Conservation (phyloP, 192 early-diverging fungal genomes). For the Podochytrium sp. region DNA sequence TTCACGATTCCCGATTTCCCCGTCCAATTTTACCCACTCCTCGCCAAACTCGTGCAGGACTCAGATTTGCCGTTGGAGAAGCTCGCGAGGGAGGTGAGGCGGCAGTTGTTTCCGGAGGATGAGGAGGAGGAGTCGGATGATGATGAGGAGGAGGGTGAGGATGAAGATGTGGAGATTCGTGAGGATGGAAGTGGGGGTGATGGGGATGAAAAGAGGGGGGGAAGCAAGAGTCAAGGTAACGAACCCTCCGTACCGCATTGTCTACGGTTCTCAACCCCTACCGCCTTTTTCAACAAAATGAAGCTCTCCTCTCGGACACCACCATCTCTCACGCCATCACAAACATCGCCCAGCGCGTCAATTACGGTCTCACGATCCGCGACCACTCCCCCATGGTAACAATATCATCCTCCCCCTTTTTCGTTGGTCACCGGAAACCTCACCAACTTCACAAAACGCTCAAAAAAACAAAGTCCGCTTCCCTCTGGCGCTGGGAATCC, state of each 20-base stretch:
- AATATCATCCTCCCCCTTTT: neutral
- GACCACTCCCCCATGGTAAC: neutral
- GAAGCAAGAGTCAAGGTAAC: neutral
- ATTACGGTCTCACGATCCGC: conserved; percentile 6
- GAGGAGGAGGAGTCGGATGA: conserved; percentile 14
- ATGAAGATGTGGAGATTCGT: neutral
- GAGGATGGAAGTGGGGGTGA: neutral
- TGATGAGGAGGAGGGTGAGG: neutral
- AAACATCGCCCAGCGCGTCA: neutral
- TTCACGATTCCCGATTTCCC: neutral
- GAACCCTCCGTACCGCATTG: neutral
- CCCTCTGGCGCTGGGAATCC: conserved; percentile 23
- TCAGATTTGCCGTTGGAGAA: neutral
- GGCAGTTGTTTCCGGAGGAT: conserved; percentile 1
- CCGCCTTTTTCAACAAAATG: neutral
- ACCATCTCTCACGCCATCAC: conserved; percentile 10
- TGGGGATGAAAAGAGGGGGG: neutral
- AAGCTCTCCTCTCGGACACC: neutral
- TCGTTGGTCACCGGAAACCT: too few relatives aligned
- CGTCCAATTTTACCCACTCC: conserved; percentile 4
- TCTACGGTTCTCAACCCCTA: neutral
- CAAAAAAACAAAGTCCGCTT: neutral
- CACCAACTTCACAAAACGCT: too few relatives aligned
- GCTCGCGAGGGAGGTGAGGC: neutral
- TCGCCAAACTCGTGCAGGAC: conserved; percentile 20